Percentiles rank a stretch among this genome's conserved stretches.
These are phyloP conservation scores for Solioccasus polychromus DNA, from an alignment of 768 basidiomycete genomes.

Conservation along the genomic window DNA sequence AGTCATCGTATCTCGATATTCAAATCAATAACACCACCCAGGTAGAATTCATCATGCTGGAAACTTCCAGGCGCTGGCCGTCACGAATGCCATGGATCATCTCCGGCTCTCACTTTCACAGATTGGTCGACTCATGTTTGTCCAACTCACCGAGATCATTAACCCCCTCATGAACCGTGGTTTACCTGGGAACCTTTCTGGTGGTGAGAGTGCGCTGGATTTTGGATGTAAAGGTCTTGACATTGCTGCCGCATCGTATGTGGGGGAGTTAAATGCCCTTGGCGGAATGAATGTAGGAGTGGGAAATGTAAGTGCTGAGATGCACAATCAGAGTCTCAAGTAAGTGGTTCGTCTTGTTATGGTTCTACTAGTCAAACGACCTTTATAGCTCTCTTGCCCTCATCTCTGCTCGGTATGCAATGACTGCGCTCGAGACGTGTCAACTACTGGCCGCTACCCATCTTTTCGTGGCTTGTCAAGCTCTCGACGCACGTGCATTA, in stretches of 20 bases:
- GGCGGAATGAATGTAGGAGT: slow-evolving; percentile 76
- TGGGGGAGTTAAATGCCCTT: slow-evolving; percentile 76
- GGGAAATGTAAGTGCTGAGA: slow-evolving; percentile 83
- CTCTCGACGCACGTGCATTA: slow-evolving; percentile 79
- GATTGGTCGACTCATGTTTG: slow-evolving; percentile 66
- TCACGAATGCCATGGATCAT: slow-evolving; percentile 87
- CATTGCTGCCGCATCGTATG: slow-evolving; percentile 80
- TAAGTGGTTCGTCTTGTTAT: slow-evolving; percentile 35
- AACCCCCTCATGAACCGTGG: slow-evolving; percentile 70
- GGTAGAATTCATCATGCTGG: slow-evolving; percentile 76
- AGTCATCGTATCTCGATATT: not conserved
- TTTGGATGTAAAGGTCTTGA: slow-evolving; percentile 85
- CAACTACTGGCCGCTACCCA: slow-evolving; percentile 73
- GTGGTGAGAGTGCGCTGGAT: slow-evolving; percentile 76
- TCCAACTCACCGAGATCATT: slow-evolving; percentile 56
- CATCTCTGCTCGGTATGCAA: slow-evolving; percentile 77
- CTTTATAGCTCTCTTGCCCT: slow-evolving; percentile 71
- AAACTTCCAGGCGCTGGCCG: slow-evolving; percentile 87
- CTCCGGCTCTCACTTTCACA: slow-evolving; percentile 71
- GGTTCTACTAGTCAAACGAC: not conserved
- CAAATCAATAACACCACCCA: not conserved
- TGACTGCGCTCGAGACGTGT: slow-evolving; percentile 75
- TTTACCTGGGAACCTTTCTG: slow-evolving; percentile 74
- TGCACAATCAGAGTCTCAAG: slow-evolving; percentile 94
- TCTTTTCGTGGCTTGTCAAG: slow-evolving; percentile 75